phyloP scores from a whole-genome alignment of 371 early-diverging fungal genomes.

The Lichtheimia ornata region DNA sequence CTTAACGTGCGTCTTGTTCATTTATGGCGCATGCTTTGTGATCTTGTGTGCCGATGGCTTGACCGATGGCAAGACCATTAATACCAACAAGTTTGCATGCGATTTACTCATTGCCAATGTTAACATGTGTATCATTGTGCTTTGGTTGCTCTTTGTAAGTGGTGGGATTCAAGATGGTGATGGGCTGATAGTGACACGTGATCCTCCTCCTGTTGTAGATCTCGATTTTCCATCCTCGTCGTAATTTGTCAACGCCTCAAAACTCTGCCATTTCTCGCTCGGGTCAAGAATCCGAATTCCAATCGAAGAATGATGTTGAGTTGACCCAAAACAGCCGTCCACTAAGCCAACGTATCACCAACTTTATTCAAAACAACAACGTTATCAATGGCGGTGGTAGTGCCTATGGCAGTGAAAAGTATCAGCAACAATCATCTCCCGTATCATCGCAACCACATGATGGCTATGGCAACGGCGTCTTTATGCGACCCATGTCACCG shows the following conservation, averaged over 20 bases:
- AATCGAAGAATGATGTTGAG: constrained; percentile 21
- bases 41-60: constrained; percentile 49
- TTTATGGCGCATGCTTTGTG: constrained; percentile 28
- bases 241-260: constrained; percentile 14
- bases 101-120: constrained; percentile 37
- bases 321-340: constrained; percentile 10
- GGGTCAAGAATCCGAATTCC: constrained; percentile 10
- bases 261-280: constrained; percentile 2
- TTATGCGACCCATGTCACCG: constrained; percentile 44
- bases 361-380: constrained; percentile 12
- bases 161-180: neutral
- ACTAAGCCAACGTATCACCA: constrained; percentile 21
- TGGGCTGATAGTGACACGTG: neutral
- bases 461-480: constrained; percentile 16
- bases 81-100: constrained; percentile 33
- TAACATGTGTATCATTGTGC: constrained; percentile 29
- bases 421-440: constrained; percentile 6
- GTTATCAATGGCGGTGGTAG: neutral
- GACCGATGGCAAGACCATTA: constrained; percentile 20
- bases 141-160: constrained; percentile 47
- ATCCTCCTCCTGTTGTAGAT: constrained; percentile 25
- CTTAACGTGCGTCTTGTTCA: constrained; percentile 29
- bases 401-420: constrained; percentile 8
- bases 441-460: constrained; percentile 3
- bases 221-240: constrained; percentile 44